Conservation (phyloP, 371 early-diverging fungal genomes). For the Basidiobolus meristosporus region DNA sequence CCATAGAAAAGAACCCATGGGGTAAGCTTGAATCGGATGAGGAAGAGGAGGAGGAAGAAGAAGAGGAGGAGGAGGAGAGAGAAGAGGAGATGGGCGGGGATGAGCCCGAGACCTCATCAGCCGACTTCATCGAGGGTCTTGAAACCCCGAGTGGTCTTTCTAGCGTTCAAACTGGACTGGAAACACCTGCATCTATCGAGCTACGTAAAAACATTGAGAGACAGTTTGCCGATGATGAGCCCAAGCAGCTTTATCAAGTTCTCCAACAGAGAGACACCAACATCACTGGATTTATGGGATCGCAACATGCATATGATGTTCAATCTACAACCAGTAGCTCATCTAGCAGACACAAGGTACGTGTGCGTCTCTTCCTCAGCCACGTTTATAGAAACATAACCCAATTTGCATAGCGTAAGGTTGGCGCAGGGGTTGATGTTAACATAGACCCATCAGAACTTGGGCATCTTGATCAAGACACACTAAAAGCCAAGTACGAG, state of each 20-base stretch:
- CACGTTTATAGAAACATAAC: too few relatives aligned
- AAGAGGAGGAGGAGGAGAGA: constrained; percentile 42
- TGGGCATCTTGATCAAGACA: constrained; percentile 50
- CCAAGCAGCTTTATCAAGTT: constrained; percentile 72
- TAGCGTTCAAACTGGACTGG: constrained; percentile 63
- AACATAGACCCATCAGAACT: constrained; percentile 58
- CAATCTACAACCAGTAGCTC: constrained; percentile 17
- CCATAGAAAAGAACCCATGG: constrained; percentile 54
- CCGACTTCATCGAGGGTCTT: constrained; percentile 39
- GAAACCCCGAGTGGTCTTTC: constrained; percentile 79
- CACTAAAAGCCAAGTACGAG: constrained; percentile 49
- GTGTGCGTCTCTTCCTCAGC: too few relatives aligned
- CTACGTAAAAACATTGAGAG: constrained; percentile 46
- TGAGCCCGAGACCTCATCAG: constrained; percentile 10
- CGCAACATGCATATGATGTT: constrained; percentile 78
- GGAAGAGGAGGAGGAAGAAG: constrained; percentile 29
- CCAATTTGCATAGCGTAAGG: constrained; percentile 20
- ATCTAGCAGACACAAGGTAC: constrained; percentile 10
- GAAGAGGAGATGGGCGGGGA: constrained; percentile 27
- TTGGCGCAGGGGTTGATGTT: constrained; percentile 39
- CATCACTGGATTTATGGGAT: constrained; percentile 85
- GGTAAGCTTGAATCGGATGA: constrained; percentile 45
- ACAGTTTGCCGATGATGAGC: constrained; percentile 20
- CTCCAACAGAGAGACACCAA: constrained; percentile 56
- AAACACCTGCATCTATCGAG: constrained; percentile 84